Conservation (phyloP, 441 rosid genomes). For the Jatropha podagrica region DNA sequence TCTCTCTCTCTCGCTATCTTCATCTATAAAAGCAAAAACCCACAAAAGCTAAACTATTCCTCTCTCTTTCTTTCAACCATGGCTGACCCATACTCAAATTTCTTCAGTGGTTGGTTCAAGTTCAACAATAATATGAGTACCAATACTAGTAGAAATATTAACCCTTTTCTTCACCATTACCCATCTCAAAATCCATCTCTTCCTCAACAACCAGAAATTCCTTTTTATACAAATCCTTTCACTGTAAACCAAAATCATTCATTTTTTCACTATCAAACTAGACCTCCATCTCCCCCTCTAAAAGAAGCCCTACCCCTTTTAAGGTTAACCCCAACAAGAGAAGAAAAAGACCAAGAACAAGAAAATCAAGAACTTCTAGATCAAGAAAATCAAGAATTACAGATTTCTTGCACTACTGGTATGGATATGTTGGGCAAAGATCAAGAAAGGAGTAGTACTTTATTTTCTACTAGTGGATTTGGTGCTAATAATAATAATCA, state of each 20-base stretch:
- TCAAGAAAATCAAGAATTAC: slow-evolving; percentile 31
- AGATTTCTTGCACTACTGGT: slow-evolving; percentile 35
- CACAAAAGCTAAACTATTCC: slow-evolving; percentile 38
- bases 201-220: slow-evolving; percentile 12
- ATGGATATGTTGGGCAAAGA: slow-evolving; percentile 53
- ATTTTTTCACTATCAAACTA: slow-evolving; percentile 27
- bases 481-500: slow-evolving; percentile 10
- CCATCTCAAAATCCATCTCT: slow-evolving; percentile 33
- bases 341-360: slow-evolving; percentile 20
- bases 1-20: slow-evolving; percentile 28
- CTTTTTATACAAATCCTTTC: slow-evolving; percentile 26
- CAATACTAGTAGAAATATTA: neutral
- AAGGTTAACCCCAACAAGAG: slow-evolving; percentile 62
- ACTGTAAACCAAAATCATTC: slow-evolving; percentile 24
- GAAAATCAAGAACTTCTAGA: slow-evolving; percentile 36
- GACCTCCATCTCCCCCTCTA: slow-evolving; percentile 87
- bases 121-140: slow-evolving; percentile 15
- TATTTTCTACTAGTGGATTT: slow-evolving; percentile 7
- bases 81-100: slow-evolving; percentile 80
- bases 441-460: slow-evolving; percentile 18
- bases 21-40: slow-evolving; percentile 46
- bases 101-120: slow-evolving; percentile 61
- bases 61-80: slow-evolving; percentile 40
- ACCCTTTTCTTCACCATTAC: slow-evolving; percentile 33
- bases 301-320: slow-evolving; percentile 87